Evolutionary conservation across 805 yeast species (phyloP).

Genomic region (Myxozyma monticola): DNA sequence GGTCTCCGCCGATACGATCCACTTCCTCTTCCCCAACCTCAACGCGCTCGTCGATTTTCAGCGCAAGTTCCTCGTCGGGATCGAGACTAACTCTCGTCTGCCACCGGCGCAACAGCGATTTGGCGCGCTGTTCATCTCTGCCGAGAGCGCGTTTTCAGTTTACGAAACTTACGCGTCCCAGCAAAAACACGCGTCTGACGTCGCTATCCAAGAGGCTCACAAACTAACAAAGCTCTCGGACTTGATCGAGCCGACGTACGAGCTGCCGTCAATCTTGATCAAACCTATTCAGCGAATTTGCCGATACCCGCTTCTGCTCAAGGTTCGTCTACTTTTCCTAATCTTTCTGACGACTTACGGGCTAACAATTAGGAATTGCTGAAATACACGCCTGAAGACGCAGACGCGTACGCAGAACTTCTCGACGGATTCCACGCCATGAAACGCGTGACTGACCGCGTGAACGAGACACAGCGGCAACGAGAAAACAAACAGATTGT

Average conservation of each 20-base stretch:
- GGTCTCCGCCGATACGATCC: conserved; percentile 75
- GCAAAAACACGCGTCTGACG: conserved; percentile 81
- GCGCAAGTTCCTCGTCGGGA: conserved; percentile 79
- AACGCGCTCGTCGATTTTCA: conserved; percentile 86
- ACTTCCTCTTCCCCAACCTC: conserved; percentile 80
- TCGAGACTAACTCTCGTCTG: conserved; percentile 81
- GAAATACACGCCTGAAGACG: conserved; percentile 56
- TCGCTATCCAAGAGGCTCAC: conserved; percentile 61
- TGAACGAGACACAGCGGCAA: conserved; percentile 90
- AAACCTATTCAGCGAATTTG: conserved; percentile 97
- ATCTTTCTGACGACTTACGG: neutral
- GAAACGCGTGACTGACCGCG: conserved; percentile 79
- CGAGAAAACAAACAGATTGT: conserved; percentile 79
- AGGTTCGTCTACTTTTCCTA: conserved; percentile 13
- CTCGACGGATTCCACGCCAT: conserved; percentile 68
- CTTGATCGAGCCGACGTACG: conserved; percentile 80
- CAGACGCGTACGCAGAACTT: conserved; percentile 65
- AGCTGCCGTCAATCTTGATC: conserved; percentile 81
- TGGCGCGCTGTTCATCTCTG: conserved; percentile 84
- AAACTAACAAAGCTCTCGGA: conserved; percentile 50
- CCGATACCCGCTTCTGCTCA: conserved; percentile 81
- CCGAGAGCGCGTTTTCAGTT: conserved; percentile 73
- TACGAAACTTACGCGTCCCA: conserved; percentile 95
- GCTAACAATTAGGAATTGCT: conserved; percentile 51
- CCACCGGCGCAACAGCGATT: conserved; percentile 77